phyloP scores from a whole-genome alignment of 208 protist genomes.

The Wallacemonas sp. region DNA sequence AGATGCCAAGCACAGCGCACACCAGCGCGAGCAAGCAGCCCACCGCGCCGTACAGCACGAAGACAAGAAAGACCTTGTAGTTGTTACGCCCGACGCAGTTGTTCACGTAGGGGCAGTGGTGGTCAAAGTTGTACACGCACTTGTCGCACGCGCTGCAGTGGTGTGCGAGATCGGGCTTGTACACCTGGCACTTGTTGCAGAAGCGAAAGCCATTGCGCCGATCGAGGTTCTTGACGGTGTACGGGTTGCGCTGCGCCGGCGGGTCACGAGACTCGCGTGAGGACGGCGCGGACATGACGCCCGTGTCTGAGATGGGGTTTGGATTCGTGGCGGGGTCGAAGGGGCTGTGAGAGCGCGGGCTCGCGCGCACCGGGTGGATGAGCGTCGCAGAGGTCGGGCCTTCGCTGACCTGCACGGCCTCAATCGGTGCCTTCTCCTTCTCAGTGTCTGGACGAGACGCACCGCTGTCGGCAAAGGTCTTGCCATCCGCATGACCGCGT shows the following conservation, averaged over 20 bases:
- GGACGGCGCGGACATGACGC: neutral
- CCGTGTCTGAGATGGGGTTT: neutral
- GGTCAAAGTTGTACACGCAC: conserved; percentile 90
- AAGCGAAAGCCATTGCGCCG: conserved; percentile 44
- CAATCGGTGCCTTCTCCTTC: too few relatives aligned
- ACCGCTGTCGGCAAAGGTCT: too few relatives aligned
- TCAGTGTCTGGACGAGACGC: too few relatives aligned
- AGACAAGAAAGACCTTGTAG: conserved; percentile 78
- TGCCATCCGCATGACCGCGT: too few relatives aligned
- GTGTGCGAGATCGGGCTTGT: conserved; percentile 75
- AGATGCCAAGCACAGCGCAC: conserved; percentile 38
- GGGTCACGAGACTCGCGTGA: neutral
- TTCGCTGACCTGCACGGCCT: too few relatives aligned
- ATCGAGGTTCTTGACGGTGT: conserved; percentile 40
- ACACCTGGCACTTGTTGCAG: conserved; percentile 33
- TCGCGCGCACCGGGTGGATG: too few relatives aligned
- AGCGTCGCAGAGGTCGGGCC: too few relatives aligned
- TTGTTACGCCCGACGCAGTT: conserved; percentile 84
- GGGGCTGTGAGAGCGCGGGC: conserved; percentile 14
- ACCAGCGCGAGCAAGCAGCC: conserved; percentile 22
- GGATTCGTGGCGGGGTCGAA: neutral
- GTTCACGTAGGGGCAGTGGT: conserved; percentile 92
- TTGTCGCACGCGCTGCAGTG: conserved; percentile 92
- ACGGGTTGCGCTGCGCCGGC: conserved; percentile 27
- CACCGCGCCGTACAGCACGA: conserved; percentile 60